Percentiles rank a stretch among this genome's conserved stretches.
These are phyloP conservation scores for Russula sp. DNA, from an alignment of 768 basidiomycete species.

Conservation along the genomic window DNA sequence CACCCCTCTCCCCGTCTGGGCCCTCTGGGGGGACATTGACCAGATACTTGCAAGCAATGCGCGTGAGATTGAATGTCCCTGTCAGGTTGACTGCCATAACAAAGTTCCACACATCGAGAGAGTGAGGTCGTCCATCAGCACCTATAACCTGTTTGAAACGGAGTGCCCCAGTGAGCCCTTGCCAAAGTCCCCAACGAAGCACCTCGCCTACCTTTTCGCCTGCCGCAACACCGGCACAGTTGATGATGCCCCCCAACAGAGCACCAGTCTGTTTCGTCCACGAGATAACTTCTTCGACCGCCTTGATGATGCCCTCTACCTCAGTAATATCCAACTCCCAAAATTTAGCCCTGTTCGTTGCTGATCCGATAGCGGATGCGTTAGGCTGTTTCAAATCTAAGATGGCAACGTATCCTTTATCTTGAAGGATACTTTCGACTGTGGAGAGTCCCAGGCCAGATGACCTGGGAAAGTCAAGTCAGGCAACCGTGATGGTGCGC, in stretches of 20 bases:
- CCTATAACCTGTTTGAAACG: conserved; percentile 40
- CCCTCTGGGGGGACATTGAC: conserved; percentile 41
- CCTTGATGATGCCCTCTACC: conserved; percentile 26
- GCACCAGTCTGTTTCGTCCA: conserved; percentile 34
- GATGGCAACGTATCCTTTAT: conserved; percentile 32
- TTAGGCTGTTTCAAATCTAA: conserved; percentile 43
- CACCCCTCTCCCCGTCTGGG: conserved; percentile 49
- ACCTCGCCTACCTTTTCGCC: conserved; percentile 27
- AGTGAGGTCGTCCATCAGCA: conserved; percentile 41
- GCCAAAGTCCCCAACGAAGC: neutral
- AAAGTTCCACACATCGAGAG: conserved; percentile 47
- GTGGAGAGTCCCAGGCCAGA: conserved; percentile 55
- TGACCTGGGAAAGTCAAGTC: conserved; percentile 33
- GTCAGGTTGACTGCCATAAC: conserved; percentile 50
- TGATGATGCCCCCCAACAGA: conserved; percentile 52
- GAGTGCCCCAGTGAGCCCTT: neutral
- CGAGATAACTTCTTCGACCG: conserved; percentile 25
- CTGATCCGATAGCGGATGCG: neutral
- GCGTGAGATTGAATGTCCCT: conserved; percentile 54
- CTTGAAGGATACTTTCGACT: conserved; percentile 40
- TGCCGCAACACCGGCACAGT: conserved; percentile 50
- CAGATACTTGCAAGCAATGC: conserved; percentile 46
- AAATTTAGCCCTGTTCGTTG: conserved; percentile 13
- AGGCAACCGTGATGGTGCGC: neutral
- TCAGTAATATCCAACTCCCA: conserved; percentile 28